These are phyloP conservation scores for Herpetomonas tarakana DNA, from an alignment of 208 protist species.

Conservation along the genomic window DNA sequence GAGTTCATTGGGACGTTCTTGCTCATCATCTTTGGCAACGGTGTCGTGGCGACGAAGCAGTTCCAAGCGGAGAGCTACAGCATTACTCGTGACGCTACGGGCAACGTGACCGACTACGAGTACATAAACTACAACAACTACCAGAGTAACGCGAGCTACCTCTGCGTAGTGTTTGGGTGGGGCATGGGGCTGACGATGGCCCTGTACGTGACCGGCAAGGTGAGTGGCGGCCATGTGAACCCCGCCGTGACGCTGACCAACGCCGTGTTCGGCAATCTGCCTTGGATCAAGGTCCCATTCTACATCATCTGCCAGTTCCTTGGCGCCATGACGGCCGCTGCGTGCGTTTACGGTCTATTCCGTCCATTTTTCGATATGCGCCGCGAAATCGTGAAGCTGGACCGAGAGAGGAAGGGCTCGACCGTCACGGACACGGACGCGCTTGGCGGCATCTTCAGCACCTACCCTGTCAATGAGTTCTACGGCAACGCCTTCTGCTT, in stretches of 20 bases:
- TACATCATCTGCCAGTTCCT: conserved; percentile 19
- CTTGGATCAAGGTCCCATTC: conserved; percentile 17
- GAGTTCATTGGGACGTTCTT: conserved; percentile 23
- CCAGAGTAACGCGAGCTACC: conserved; percentile 6
- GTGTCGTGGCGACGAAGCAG: conserved; percentile 10
- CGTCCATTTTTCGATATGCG: conserved; percentile 7
- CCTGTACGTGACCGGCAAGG: conserved; percentile 10
- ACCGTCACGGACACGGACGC: conserved; percentile 4
- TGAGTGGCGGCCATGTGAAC: conserved; percentile 20
- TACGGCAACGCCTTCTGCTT: conserved; percentile 10
- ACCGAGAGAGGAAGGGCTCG: background rate
- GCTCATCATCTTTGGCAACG: conserved; percentile 19
- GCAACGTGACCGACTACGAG: background rate
- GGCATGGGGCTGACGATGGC: conserved; percentile 16
- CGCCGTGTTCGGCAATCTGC: conserved; percentile 15
- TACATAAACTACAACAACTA: background rate
- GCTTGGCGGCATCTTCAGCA: conserved; percentile 19
- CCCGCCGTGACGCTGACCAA: conserved; percentile 20
- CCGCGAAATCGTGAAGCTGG: background rate
- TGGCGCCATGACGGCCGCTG: conserved; percentile 16
- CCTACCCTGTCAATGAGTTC: conserved; percentile 12
- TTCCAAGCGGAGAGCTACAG: conserved; percentile 1
- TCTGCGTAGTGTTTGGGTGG: conserved; percentile 18
- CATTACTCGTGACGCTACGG: background rate
- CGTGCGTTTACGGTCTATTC: conserved; percentile 16